Evolutionary conservation across 805 yeast species (phyloP), one percentile per base, ranked within the genome.

Genomic region (Ogataea nakhonphanomensis): DNA sequence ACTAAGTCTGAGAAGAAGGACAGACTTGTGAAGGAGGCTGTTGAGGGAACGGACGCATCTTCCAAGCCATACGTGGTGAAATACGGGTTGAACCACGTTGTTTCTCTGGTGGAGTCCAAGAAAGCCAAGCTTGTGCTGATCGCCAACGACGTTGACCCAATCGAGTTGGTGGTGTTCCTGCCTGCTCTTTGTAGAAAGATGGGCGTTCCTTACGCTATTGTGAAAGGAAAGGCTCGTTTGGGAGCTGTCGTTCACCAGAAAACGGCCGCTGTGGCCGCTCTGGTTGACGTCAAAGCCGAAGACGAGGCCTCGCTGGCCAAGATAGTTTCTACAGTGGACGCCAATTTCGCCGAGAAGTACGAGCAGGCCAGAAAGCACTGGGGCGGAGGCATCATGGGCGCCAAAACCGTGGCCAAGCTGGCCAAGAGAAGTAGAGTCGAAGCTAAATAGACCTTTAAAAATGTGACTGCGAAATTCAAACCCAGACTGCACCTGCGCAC

Each of bases 321-420:
- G 70, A 80, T 91, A 65, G 79, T 93, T 58, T 84, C 96, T 45
- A 84, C 98, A 64, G 79, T 91, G 71, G 81, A 88, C 75, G 83
- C 95, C 58, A 89, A 88, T 93, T 91, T 84, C 74, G 70, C 73
- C 61, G 95, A 86, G 68, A 87, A 88, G 75, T 87, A 83, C 84
- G 97, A 91, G 66, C 97, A 93, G 61, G 66, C 78, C 68, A 91
- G 95, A 81, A 89, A 87, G 77, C 95, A 88, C 84, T 91, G 99
- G 99, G 98, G 98, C 80, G 99, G 99, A 80, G 99, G 99, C 80
- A 67, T 88, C 72, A 76, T 93, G 80, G 96, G 98, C 72, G 75
- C 84, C 61, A 93, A 91, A 79, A 88, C 97, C 65, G 79, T 78
- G 64, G 93, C 81, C 66, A 87, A 84, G 78, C 67, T 70, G 53